Conservation (phyloP, 2,329 filamentous ascomycete genomes). For the Colletotrichum noveboracense region DNA sequence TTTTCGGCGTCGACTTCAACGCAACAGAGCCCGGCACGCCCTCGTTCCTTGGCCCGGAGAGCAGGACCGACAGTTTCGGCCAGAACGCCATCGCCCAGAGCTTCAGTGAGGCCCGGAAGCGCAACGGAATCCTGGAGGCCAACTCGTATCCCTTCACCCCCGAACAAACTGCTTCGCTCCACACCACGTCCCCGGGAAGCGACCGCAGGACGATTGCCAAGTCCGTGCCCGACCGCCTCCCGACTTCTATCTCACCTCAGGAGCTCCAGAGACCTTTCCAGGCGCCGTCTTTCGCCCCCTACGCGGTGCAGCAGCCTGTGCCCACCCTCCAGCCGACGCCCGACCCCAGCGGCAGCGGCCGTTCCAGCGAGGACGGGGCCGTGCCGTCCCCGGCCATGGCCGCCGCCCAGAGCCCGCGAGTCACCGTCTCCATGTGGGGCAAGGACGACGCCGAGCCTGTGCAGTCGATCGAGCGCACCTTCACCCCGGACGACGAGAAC, state of each 20-base stretch:
- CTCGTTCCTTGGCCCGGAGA: slow-evolving; percentile 45
- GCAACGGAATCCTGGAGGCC: slow-evolving; percentile 24
- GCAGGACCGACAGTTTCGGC: slow-evolving; percentile 20
- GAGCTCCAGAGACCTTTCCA: slow-evolving; percentile 46
- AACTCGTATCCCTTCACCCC: slow-evolving; percentile 54
- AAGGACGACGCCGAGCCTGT: slow-evolving; percentile 39
- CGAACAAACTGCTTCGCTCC: slow-evolving; percentile 54
- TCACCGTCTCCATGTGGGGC: slow-evolving; percentile 63
- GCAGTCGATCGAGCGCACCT: slow-evolving; percentile 44
- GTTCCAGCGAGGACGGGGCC: slow-evolving; percentile 55
- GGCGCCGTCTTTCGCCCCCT: slow-evolving; percentile 33
- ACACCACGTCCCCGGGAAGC: slow-evolving; percentile 46
- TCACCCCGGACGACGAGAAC: slow-evolving; percentile 37
- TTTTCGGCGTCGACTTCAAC: slow-evolving; percentile 56
- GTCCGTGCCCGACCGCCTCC: slow-evolving; percentile 26
- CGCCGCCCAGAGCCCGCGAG: slow-evolving; percentile 55
- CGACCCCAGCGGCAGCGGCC: slow-evolving; percentile 52
- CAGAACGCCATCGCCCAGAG: slow-evolving; percentile 3
- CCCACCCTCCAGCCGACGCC: slow-evolving; percentile 50
- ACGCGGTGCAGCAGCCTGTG: slow-evolving; percentile 28
- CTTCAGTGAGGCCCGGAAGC: slow-evolving; percentile 1
- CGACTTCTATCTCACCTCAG: slow-evolving; percentile 45
- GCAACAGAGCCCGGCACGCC: slow-evolving; percentile 45
- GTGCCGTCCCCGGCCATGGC: slow-evolving; percentile 44
- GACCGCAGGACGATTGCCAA: slow-evolving; percentile 33